These are phyloP conservation scores for Linnemannia exigua DNA, from an alignment of 192 early-diverging fungal species.

Conservation along the genomic window DNA sequence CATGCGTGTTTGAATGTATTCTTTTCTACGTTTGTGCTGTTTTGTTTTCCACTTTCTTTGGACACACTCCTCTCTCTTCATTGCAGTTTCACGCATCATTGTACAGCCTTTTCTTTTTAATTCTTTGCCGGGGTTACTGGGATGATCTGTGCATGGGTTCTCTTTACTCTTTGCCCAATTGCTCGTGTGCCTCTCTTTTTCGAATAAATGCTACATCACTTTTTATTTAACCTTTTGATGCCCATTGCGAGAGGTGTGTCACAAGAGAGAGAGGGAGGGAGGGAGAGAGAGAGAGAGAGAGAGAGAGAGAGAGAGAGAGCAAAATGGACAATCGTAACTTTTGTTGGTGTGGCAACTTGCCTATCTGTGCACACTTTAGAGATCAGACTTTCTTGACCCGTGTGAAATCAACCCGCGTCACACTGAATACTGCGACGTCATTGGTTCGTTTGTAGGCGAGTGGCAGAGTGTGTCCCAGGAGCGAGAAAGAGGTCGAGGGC, in stretches of 20 bases:
- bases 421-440: background rate
- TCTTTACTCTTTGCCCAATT: background rate
- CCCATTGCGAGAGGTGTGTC: background rate
- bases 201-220: background rate
- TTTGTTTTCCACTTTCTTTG: background rate
- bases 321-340: background rate
- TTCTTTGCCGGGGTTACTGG: background rate
- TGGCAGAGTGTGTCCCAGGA: no score
- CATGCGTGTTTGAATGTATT: background rate
- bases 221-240: background rate
- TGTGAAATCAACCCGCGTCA: constrained; percentile 7
- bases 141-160: background rate
- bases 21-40: background rate
- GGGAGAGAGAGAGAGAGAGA: no score
- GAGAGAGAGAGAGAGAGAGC: no score
- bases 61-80: background rate
- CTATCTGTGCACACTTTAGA: background rate
- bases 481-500: background rate
- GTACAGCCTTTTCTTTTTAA: background rate
- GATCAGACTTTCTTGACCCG: background rate
- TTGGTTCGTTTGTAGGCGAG: background rate
- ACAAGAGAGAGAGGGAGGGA: no score
- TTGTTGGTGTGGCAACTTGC: background rate
- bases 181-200: background rate
- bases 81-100: background rate